Percentiles rank a stretch among this genome's conserved stretches.
Evolutionary conservation across 208 protist species (phyloP).

Genomic region (Phytomonas francai): DNA sequence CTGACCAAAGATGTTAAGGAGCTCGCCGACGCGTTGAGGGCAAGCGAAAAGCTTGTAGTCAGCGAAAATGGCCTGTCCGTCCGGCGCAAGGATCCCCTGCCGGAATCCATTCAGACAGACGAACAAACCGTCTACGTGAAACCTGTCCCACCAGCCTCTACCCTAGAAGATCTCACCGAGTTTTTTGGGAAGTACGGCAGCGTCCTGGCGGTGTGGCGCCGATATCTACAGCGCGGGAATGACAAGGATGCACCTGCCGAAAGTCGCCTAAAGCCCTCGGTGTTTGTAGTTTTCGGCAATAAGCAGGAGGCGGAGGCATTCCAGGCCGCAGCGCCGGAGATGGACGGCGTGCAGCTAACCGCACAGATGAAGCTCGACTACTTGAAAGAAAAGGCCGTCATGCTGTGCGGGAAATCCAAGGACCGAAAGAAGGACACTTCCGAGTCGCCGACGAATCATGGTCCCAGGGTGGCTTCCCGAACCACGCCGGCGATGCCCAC

Average conservation of each 20-base stretch:
- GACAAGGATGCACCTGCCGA: slow-evolving; percentile 50
- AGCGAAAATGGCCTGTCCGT: slow-evolving; percentile 52
- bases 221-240: slow-evolving; percentile 54
- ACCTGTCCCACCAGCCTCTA: slow-evolving; percentile 59
- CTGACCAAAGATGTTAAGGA: slow-evolving; percentile 62
- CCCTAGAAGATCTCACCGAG: slow-evolving; percentile 64
- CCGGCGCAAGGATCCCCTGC: slow-evolving; percentile 68
- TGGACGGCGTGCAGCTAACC: slow-evolving; percentile 58
- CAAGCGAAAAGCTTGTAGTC: slow-evolving; percentile 59
- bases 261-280: slow-evolving; percentile 68
- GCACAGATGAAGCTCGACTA: slow-evolving; percentile 78
- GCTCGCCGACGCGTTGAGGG: slow-evolving; percentile 51
- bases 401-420: slow-evolving; percentile 16
- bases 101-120: slow-evolving; percentile 83
- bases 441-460: background rate
- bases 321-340: slow-evolving; percentile 37
- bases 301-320: slow-evolving; percentile 70
- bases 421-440: background rate
- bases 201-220: slow-evolving; percentile 80
- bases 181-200: slow-evolving; percentile 73
- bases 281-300: slow-evolving; percentile 76
- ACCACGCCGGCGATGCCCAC: slow-evolving; percentile 70
- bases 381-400: slow-evolving; percentile 61
- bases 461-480: slow-evolving; percentile 9
- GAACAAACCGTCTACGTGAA: slow-evolving; percentile 83